phyloP scores from a whole-genome alignment of 257 asterid species.

The Apocynum venetum region DNA sequence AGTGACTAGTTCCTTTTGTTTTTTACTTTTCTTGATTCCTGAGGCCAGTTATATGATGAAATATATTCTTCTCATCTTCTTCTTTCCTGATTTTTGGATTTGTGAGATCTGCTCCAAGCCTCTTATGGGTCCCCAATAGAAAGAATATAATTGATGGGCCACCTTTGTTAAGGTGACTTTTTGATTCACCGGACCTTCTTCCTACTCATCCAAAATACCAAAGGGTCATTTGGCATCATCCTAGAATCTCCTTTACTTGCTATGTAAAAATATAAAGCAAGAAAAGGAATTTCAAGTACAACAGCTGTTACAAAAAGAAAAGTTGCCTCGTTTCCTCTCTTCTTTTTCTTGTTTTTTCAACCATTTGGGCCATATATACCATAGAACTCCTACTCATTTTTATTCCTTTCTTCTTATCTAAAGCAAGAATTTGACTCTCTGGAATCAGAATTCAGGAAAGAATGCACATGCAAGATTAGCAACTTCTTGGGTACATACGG shows the following conservation, averaged over 20 bases:
- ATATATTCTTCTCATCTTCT: constrained; percentile 35
- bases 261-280: constrained; percentile 67
- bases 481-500: background rate
- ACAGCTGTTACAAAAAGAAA: constrained; percentile 43
- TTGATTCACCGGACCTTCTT: constrained; percentile 44
- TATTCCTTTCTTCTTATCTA: constrained; percentile 26
- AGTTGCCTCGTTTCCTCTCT: constrained; percentile 32
- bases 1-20: constrained; percentile 54
- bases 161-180: constrained; percentile 35
- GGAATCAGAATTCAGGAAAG: constrained; percentile 6
- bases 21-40: constrained; percentile 60
- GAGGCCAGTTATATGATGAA: constrained; percentile 22
- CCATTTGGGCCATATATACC: constrained; percentile 53
- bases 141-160: constrained; percentile 54
- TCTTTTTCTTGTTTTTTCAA: constrained; percentile 38
- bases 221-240: constrained; percentile 62
- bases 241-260: constrained; percentile 80
- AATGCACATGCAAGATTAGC: background rate
- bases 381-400: constrained; percentile 23
- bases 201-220: constrained; percentile 26
- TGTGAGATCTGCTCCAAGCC: constrained; percentile 31
- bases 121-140: constrained; percentile 37
- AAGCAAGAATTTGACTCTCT: constrained; percentile 18
- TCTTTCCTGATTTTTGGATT: constrained; percentile 33
- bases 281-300: constrained; percentile 45